Evolutionary conservation across 1,284 basidiomycete genomes (phyloP).

Genomic region (Testicularia cyperi): DNA sequence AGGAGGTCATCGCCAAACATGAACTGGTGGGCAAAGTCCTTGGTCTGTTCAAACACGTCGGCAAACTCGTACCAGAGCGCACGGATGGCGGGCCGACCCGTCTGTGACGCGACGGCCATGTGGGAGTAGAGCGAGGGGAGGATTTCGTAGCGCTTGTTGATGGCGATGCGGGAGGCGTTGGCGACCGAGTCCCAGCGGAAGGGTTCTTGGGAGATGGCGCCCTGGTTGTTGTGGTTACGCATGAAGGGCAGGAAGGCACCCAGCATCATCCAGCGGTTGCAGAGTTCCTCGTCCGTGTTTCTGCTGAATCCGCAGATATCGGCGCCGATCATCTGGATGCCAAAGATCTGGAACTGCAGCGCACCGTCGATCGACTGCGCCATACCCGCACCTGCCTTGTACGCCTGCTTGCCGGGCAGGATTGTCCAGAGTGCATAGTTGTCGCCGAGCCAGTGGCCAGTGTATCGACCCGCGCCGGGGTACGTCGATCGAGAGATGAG

Average conservation of each 20-base stretch:
- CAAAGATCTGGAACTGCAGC: constrained; percentile 71
- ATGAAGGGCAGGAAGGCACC: constrained; percentile 40
- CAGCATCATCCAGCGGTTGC: constrained; percentile 62
- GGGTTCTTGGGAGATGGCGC: constrained; percentile 41
- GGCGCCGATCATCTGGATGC: constrained; percentile 40
- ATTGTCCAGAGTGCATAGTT: constrained; percentile 70
- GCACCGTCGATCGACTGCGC: constrained; percentile 68
- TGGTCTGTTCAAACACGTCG: constrained; percentile 30
- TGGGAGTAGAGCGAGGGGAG: constrained; percentile 34
- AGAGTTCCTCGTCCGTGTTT: constrained; percentile 74
- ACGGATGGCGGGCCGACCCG: constrained; percentile 30
- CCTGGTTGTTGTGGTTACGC: constrained; percentile 43
- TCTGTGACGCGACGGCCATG: constrained; percentile 12
- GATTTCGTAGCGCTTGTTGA: constrained; percentile 38
- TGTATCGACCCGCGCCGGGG: constrained; percentile 41
- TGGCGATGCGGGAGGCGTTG: constrained; percentile 34
- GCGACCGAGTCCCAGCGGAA: constrained; percentile 41
- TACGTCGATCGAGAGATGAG: constrained; percentile 43
- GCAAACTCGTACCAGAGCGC: constrained; percentile 46
- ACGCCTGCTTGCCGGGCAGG: constrained; percentile 36
- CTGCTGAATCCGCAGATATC: constrained; percentile 51
- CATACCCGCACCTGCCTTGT: constrained; percentile 56
- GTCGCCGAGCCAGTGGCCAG: constrained; percentile 65
- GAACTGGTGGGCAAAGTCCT: constrained; percentile 36
- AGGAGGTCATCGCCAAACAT: constrained; percentile 36